Evolutionary conservation across 805 yeast genomes (phyloP), one percentile per base, ranked within the genome.

Genomic region (Metschnikowia santaceciliae): DNA sequence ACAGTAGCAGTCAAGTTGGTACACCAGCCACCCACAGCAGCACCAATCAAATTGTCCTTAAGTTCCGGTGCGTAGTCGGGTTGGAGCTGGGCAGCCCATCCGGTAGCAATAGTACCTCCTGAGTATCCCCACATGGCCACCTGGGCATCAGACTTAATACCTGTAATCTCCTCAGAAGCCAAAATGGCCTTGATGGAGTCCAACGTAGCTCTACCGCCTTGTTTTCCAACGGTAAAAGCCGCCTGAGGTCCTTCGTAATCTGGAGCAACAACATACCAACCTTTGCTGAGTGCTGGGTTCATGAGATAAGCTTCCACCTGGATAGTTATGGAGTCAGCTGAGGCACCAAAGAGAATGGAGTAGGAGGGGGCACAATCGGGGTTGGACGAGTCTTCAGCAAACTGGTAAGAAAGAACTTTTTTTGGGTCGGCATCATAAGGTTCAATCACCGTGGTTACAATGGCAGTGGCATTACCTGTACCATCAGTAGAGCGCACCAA

Each of bases 71-170:
- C 75, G 48, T 71, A 71, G 2, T 52, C 44, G 6, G 74, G 74
- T 51, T 67, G 72, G 32, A 69, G 54, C 14, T 66, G 61, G 2
- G 70, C 66, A 11, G 74, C 74, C 75, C 75, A 71, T 7, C 69
- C 64, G 15, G 68, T 47, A 8, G 75, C 71, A 32, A 70, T 51
- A 1, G 71, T 59, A 5, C 74, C 75, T 10, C 76, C 76, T 2
- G 72, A 67, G 48, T 66, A 71, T 0, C 76, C 76, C 69, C 69
- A 69, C 41, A 71, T 35, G 11, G 50, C 59, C 17, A 56, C 59
- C 30, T 52, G 46, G 22, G 72, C 65, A 33, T 59, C 54, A 2
- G 52, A 14, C 11, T 50, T 35, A 11, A 66, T 42, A 2, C 64
- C 64, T 1, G 69, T 56, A n/a, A 49, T 33, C 23, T 57, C 47